Conservation (phyloP, 352 stramenopile genomes). For the Phytopythium aichiense region DNA sequence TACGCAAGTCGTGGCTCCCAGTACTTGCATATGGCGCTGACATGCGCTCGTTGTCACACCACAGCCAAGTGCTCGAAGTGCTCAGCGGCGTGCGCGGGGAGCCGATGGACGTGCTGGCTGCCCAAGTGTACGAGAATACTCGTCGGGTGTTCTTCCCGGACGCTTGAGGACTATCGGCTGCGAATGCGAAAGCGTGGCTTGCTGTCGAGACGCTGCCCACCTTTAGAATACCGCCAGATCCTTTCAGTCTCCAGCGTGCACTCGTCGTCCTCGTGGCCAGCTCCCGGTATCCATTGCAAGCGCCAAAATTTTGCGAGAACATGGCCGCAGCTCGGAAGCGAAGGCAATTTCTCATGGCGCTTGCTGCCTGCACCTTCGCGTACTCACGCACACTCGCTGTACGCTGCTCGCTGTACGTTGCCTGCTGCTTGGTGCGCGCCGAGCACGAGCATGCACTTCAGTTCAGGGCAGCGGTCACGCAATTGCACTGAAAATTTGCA, state of each 20-base stretch:
- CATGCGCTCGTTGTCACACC: background rate
- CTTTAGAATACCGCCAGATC: background rate
- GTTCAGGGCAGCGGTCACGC: no score
- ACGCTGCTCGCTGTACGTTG: background rate
- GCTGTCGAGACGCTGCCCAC: background rate
- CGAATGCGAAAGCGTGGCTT: background rate
- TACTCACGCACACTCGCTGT: background rate
- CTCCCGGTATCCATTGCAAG: background rate
- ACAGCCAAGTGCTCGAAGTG: conserved; percentile 83
- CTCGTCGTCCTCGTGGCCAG: background rate
- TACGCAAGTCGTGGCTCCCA: conserved; percentile 48
- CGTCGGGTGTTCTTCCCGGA: conserved; percentile 61
- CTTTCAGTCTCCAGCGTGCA: background rate
- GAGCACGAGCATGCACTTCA: no score
- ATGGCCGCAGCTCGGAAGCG: background rate
- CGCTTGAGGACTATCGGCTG: background rate
- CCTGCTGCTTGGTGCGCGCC: no score
- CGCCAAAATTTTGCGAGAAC: background rate
- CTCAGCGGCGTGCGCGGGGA: conserved; percentile 63
- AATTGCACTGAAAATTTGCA: background rate
- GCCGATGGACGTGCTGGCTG: conserved; percentile 38
- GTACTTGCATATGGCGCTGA: background rate
- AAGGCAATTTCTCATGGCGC: no score
- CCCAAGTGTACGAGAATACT: conserved; percentile 54
- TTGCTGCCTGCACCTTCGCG: no score